Evolutionary conservation across 768 basidiomycete genomes (phyloP).

Genomic region (Lactarius deliciosus): DNA sequence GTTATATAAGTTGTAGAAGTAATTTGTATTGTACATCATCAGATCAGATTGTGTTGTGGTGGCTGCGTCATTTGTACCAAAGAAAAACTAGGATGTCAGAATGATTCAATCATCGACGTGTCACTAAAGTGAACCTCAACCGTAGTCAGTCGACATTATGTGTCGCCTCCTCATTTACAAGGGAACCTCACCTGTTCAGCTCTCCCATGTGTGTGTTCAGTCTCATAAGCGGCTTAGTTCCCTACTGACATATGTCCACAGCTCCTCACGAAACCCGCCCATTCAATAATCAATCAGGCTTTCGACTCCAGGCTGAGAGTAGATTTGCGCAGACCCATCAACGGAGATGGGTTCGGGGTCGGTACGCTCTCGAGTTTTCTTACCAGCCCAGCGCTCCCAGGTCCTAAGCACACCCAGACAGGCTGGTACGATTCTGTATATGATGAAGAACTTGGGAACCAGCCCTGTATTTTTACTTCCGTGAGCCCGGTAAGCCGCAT

Average conservation of each 20-base stretch:
- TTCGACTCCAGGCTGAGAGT: slow-evolving; percentile 90
- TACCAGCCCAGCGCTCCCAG: background rate
- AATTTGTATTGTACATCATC: slow-evolving; percentile 14
- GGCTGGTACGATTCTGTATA: slow-evolving; percentile 94
- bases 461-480: slow-evolving; percentile 95
- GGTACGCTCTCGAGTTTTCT: slow-evolving; percentile 47
- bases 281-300: slow-evolving; percentile 97
- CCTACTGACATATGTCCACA: slow-evolving; percentile 33
- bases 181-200: slow-evolving; percentile 87
- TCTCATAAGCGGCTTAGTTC: background rate
- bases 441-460: slow-evolving; percentile 78
- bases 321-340: slow-evolving; percentile 81
- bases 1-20: slow-evolving; percentile 20
- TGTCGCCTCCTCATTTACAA: slow-evolving; percentile 95
- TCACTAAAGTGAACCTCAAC: background rate
- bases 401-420: slow-evolving; percentile 33
- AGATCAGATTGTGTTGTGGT: slow-evolving; percentile 3
- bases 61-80: background rate
- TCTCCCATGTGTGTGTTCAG: slow-evolving; percentile 63
- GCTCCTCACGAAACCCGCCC: slow-evolving; percentile 91
- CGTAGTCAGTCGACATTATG: slow-evolving; percentile 39
- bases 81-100: background rate
- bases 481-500: slow-evolving; percentile 77
- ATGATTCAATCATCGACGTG: slow-evolving; percentile 6
- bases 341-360: slow-evolving; percentile 95